A percentile compares a stretch with the other conserved stretches of the same genome.
These are phyloP conservation scores for Metrosideros polymorpha DNA, from an alignment of 441 rosid species.

Conservation along the genomic window DNA sequence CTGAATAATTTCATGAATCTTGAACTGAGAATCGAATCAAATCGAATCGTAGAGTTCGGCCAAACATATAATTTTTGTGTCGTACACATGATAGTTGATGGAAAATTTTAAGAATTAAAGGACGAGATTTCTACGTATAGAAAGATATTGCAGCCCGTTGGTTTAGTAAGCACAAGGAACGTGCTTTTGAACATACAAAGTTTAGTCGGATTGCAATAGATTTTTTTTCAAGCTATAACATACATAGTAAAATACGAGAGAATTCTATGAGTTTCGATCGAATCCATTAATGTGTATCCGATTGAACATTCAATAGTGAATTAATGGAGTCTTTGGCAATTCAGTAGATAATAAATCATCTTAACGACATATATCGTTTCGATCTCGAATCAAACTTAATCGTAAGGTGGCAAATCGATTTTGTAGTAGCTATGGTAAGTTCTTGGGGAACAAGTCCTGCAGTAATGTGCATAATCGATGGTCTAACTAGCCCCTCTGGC, in stretches of 20 bases:
- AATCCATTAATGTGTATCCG: background rate
- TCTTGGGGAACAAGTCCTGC: background rate
- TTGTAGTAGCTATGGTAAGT: background rate
- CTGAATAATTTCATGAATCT: background rate
- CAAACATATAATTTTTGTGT: background rate
- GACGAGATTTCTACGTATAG: background rate
- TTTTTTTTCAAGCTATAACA: background rate
- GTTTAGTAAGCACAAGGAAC: background rate
- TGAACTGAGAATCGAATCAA: background rate
- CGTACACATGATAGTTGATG: background rate
- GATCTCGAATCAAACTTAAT: background rate
- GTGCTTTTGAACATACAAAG: background rate
- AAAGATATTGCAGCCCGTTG: background rate
- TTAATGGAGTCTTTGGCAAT: background rate
- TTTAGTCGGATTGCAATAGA: background rate
- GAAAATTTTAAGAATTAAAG: background rate
- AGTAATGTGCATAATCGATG: background rate
- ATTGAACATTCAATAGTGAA: background rate
- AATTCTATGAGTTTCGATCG: background rate
- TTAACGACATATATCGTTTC: background rate
- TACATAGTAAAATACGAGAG: background rate
- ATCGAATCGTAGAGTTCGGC: background rate
- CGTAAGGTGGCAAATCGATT: background rate
- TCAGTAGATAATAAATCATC: background rate
- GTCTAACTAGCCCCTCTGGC: background rate